Conservation (phyloP, 371 early-diverging fungal species). For the Mortierella sp. region DNA sequence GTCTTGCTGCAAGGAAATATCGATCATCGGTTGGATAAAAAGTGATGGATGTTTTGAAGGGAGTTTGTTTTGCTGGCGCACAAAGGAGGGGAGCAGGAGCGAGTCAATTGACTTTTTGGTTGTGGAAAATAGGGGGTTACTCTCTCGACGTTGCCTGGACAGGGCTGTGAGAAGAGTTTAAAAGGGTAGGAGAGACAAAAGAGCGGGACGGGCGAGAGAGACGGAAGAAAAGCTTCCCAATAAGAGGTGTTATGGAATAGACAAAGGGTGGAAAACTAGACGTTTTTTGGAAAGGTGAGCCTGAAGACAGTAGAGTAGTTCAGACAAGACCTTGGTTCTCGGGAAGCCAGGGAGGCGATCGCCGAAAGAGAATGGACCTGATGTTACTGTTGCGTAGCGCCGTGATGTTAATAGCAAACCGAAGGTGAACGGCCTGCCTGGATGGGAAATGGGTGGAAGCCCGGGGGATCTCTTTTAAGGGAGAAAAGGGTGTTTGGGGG, state of each 20-base stretch:
- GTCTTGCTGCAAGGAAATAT: conserved; percentile 57
- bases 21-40: conserved; percentile 44
- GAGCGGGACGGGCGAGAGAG: conserved; percentile 36
- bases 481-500: conserved; percentile 37
- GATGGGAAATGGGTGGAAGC: conserved; percentile 65
- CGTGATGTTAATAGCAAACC: conserved; percentile 72
- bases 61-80: conserved; percentile 19
- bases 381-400: conserved; percentile 75
- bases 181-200: conserved; percentile 41
- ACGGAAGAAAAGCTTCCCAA: conserved; percentile 55
- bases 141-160: conserved; percentile 55
- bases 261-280: conserved; percentile 19
- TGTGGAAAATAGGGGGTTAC: conserved; percentile 14
- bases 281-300: conserved; percentile 41
- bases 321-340: conserved; percentile 58
- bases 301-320: conserved; percentile 54
- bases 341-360: conserved; percentile 78
- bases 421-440: conserved; percentile 64
- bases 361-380: conserved; percentile 73
- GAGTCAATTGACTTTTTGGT: background rate
- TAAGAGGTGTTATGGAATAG: conserved; percentile 14
- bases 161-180: conserved; percentile 48
- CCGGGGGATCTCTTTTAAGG: conserved; percentile 59
- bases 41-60: conserved; percentile 29
- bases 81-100: conserved; percentile 30